Evolutionary conservation across 129 eudicot genomes (phyloP).

Genomic region (Arctium lappa): DNA sequence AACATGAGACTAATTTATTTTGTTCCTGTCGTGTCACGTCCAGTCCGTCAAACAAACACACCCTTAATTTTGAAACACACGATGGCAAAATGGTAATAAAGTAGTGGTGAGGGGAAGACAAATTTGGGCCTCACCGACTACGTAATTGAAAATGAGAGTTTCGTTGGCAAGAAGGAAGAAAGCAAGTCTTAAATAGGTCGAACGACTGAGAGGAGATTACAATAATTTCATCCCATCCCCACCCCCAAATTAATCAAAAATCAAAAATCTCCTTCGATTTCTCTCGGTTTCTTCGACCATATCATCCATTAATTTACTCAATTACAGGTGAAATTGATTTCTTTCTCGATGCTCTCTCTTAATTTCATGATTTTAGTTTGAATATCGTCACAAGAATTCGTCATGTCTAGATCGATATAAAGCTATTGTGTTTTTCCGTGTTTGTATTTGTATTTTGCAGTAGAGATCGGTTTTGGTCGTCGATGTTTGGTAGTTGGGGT

Average conservation of each 20-base stretch:
- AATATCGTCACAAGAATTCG: neutral
- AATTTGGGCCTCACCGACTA: constrained; percentile 35
- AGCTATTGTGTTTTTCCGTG: neutral
- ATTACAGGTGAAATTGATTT: constrained; percentile 26
- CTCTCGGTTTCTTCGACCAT: constrained; percentile 10
- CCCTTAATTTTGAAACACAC: neutral
- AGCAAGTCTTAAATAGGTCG: constrained; percentile 36
- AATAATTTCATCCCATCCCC: constrained; percentile 18
- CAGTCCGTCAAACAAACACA: too few species aligned
- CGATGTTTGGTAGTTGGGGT: neutral
- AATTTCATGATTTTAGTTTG: neutral
- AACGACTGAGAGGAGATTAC: constrained; percentile 21
- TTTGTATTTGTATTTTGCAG: neutral
- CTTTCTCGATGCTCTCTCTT: neutral
- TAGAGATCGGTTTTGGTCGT: neutral
- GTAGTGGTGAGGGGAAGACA: constrained; percentile 25
- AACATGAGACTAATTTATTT: too few species aligned
- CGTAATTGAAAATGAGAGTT: constrained; percentile 9
- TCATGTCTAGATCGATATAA: constrained; percentile 6
- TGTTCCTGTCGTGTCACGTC: too few species aligned
- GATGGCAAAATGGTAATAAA: constrained; percentile 10
- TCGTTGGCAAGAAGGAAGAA: constrained; percentile 38
- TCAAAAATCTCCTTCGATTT: neutral
- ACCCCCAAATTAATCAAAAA: neutral
- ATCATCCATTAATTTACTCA: constrained; percentile 18